These are phyloP conservation scores for Anthracocystis setariae DNA, from an alignment of 1,284 basidiomycete genomes.

Conservation along the genomic window DNA sequence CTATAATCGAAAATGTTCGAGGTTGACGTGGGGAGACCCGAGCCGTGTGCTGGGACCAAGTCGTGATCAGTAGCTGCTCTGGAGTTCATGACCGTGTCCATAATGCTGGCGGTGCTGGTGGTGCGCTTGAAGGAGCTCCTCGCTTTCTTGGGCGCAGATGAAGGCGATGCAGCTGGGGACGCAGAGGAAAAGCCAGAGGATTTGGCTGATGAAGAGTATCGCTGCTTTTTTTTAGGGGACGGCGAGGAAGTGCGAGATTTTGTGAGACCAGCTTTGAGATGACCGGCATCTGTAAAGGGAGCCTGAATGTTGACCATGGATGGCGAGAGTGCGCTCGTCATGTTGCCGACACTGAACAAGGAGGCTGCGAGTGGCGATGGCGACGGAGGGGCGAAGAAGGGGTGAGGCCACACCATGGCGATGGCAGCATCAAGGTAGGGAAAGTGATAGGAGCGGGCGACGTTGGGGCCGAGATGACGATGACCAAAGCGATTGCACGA, in stretches of 20 bases:
- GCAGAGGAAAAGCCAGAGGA: conserved; percentile 6
- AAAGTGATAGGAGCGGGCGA: not conserved
- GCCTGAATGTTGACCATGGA: conserved; percentile 46
- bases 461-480: not conserved
- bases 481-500: too few species aligned
- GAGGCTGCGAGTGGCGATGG: conserved; percentile 20
- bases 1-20: conserved; percentile 17
- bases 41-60: conserved; percentile 6
- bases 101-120: conserved; percentile 43
- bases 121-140: conserved; percentile 33
- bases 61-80: conserved; percentile 45
- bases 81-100: conserved; percentile 49
- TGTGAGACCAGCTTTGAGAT: conserved; percentile 24
- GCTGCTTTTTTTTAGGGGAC: conserved; percentile 46
- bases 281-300: conserved; percentile 46
- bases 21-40: conserved; percentile 7
- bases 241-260: conserved; percentile 32
- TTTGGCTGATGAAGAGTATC: conserved; percentile 24
- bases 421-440: not conserved
- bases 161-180: conserved; percentile 8
- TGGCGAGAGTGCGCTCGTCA: conserved; percentile 45
- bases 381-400: conserved; percentile 21
- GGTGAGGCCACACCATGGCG: conserved; percentile 18
- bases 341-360: conserved; percentile 4
- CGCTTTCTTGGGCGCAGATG: conserved; percentile 13